Conservation (phyloP, 2,329 filamentous ascomycete species). For the Arthrobotrys iridis region DNA sequence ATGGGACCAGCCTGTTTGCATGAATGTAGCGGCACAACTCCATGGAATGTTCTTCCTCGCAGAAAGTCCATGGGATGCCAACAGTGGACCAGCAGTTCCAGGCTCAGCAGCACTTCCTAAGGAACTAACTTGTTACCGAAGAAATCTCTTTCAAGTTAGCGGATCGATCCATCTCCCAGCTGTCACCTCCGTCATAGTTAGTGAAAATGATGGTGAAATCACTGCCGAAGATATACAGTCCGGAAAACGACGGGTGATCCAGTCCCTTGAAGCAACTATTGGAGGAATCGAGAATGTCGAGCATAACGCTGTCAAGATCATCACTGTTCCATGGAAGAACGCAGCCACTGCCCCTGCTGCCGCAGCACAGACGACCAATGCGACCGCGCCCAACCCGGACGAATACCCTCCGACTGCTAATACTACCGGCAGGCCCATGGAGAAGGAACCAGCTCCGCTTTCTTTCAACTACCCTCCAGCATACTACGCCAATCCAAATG, state of each 20-base stretch:
- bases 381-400: constrained; percentile 6
- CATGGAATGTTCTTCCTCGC: constrained; percentile 91
- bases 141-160: constrained; percentile 95
- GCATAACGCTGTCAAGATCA: constrained; percentile 88
- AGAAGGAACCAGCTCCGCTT: constrained; percentile 81
- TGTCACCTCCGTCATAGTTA: constrained; percentile 80
- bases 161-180: constrained; percentile 84
- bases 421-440: constrained; percentile 60
- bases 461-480: constrained; percentile 71
- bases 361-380: constrained; percentile 63
- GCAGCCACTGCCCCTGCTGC: constrained; percentile 77
- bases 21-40: constrained; percentile 77
- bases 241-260: constrained; percentile 39
- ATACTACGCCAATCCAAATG: constrained; percentile 65
- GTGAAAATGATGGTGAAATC: constrained; percentile 83
- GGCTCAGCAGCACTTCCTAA: constrained; percentile 68
- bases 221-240: constrained; percentile 73
- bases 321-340: constrained; percentile 98
- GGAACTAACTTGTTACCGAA: constrained; percentile 93
- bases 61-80: constrained; percentile 75
- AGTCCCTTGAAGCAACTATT: constrained; percentile 77
- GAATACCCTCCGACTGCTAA: constrained; percentile 45
- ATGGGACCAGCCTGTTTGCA: constrained; percentile 70
- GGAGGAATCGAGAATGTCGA: constrained; percentile 96
- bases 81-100: constrained; percentile 67